phyloP scores from a whole-genome alignment of 106 monocot genomes.

The Phalaenopsis aphrodite region DNA sequence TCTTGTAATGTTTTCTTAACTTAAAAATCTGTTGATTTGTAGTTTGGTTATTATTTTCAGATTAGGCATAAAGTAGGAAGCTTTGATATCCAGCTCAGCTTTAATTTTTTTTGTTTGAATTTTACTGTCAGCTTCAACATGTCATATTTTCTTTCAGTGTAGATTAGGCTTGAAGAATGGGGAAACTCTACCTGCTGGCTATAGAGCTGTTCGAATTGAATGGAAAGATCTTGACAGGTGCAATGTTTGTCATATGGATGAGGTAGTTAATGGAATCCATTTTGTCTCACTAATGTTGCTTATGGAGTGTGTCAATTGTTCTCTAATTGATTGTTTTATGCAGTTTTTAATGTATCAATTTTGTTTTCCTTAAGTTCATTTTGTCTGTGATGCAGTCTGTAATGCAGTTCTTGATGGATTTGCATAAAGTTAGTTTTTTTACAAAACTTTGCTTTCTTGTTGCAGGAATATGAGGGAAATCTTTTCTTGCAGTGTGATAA shows the following conservation, averaged over 20 bases:
- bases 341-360: background rate
- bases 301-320: background rate
- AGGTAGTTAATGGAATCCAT: constrained; percentile 34
- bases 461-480: constrained; percentile 94
- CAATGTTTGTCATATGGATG: constrained; percentile 97
- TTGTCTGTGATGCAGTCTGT: background rate
- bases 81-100: background rate
- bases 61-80: background rate
- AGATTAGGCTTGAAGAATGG: constrained; percentile 4
- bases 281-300: background rate
- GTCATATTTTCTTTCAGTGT: constrained; percentile 2
- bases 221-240: constrained; percentile 98
- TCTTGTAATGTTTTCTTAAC: background rate
- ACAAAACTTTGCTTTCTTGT: background rate
- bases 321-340: background rate
- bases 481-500: constrained; percentile 97
- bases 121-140: background rate
- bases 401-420: background rate
- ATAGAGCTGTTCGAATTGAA: constrained; percentile 76
- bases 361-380: background rate
- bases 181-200: constrained; percentile 32
- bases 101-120: background rate
- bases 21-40: background rate
- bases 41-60: background rate
- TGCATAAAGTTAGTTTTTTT: background rate